These are phyloP conservation scores for Mucor piriformis DNA, from an alignment of 371 early-diverging fungal genomes.

Conservation along the genomic window DNA sequence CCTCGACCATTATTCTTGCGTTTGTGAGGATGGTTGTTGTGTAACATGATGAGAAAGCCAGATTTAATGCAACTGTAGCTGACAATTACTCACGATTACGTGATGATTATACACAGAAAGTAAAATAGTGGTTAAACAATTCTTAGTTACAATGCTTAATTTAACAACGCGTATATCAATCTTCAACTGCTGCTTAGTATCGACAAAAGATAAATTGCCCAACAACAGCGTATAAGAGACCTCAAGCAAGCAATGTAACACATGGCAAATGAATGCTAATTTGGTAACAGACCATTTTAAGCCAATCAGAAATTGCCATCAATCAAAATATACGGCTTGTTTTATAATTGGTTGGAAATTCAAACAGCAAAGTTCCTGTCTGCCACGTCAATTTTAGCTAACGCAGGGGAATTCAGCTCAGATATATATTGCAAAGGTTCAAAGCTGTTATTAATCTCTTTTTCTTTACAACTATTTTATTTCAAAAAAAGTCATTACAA, in stretches of 20 bases:
- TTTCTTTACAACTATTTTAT: neutral
- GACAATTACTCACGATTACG: neutral
- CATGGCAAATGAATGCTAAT: neutral
- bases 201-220: neutral
- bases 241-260: too few species aligned
- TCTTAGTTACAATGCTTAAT: too few species aligned
- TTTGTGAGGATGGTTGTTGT: neutral
- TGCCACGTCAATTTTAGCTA: slow-evolving; percentile 3
- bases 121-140: neutral
- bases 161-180: too few species aligned
- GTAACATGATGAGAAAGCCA: neutral
- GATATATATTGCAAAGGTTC: neutral
- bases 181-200: too few species aligned
- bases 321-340: neutral
- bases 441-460: neutral
- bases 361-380: neutral
- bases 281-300: neutral
- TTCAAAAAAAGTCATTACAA: slow-evolving; percentile 12
- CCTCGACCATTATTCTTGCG: too few species aligned
- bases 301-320: slow-evolving; percentile 3
- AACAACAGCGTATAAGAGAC: too few species aligned
- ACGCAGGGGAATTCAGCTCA: slow-evolving; percentile 3
- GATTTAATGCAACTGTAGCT: neutral
- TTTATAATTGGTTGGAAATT: neutral
- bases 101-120: neutral